These are phyloP conservation scores for Talaromyces sp. DNA, from an alignment of 2,329 filamentous ascomycete genomes.

Conservation along the genomic window DNA sequence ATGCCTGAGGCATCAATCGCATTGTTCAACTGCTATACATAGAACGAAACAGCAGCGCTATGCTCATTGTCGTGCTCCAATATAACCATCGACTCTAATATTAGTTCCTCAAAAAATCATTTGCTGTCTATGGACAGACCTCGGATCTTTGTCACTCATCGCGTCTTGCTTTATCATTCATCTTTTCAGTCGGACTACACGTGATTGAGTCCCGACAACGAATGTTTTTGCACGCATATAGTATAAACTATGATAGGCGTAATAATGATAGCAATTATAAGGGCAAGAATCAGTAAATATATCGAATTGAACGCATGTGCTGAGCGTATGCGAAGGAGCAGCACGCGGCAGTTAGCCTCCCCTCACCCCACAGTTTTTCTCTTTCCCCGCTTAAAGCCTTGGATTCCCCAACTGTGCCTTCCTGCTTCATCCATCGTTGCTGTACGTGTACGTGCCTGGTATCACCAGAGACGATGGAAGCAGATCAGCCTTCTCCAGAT, in stretches of 20 bases:
- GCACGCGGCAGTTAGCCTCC: not conserved
- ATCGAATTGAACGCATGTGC: not conserved
- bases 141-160: not conserved
- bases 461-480: conserved; percentile 33
- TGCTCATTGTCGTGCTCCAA: not conserved
- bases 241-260: not conserved
- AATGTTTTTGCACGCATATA: not conserved
- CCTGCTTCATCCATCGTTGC: not conserved
- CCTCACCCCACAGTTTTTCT: conserved; percentile 37
- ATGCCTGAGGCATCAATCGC: conserved; percentile 1
- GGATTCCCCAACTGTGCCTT: conserved; percentile 12
- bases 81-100: not conserved
- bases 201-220: not conserved
- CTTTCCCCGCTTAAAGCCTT: conserved; percentile 31
- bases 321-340: not conserved
- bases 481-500: conserved; percentile 32
- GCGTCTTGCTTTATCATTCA: not conserved
- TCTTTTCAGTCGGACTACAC: not conserved
- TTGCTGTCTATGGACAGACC: not conserved
- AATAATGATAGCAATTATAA: not conserved
- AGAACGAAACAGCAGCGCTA: not conserved
- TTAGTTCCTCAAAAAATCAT: not conserved
- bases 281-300: not conserved
- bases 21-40: not conserved
- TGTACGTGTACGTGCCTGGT: not conserved